Percentiles rank a stretch among this genome's conserved stretches.
These are phyloP conservation scores for Lichenothelia convexa DNA, from an alignment of 495 filamentous ascomycete genomes.

Conservation along the genomic window DNA sequence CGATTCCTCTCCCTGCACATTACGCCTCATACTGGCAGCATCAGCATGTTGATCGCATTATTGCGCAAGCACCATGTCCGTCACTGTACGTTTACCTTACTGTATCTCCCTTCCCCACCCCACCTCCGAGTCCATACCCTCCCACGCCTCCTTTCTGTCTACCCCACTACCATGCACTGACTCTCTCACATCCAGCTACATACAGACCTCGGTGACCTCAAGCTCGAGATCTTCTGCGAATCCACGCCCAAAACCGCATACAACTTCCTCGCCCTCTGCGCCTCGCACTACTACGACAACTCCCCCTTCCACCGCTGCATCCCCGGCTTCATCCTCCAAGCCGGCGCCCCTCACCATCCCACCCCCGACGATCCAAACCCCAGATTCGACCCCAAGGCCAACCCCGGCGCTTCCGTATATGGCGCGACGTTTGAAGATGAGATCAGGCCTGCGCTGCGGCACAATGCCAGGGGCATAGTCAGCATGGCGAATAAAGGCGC, in stretches of 20 bases:
- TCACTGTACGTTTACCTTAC: constrained; percentile 22
- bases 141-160: constrained; percentile 4
- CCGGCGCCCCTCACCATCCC: constrained; percentile 53
- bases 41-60: too few relatives aligned
- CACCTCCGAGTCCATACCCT: not conserved
- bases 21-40: too few relatives aligned
- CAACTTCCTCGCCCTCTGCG: constrained; percentile 96
- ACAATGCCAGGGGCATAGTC: constrained; percentile 73
- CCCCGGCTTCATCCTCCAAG: constrained; percentile 81
- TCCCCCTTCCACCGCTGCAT: constrained; percentile 84
- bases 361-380: constrained; percentile 26
- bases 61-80: too few relatives aligned
- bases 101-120: constrained; percentile 7
- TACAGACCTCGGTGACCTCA: constrained; percentile 78
- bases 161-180: constrained; percentile 2
- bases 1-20: too few relatives aligned
- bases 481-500: constrained; percentile 84
- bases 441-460: constrained; percentile 65
- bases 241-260: constrained; percentile 76
- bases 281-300: constrained; percentile 65
- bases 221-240: constrained; percentile 93
- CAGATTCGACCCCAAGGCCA: constrained; percentile 32
- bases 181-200: constrained; percentile 40
- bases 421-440: constrained; percentile 79
- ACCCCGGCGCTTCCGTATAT: constrained; percentile 73